Evolutionary conservation across 2,329 filamentous ascomycete genomes (phyloP).

Genomic region (Alternaria consortialis): DNA sequence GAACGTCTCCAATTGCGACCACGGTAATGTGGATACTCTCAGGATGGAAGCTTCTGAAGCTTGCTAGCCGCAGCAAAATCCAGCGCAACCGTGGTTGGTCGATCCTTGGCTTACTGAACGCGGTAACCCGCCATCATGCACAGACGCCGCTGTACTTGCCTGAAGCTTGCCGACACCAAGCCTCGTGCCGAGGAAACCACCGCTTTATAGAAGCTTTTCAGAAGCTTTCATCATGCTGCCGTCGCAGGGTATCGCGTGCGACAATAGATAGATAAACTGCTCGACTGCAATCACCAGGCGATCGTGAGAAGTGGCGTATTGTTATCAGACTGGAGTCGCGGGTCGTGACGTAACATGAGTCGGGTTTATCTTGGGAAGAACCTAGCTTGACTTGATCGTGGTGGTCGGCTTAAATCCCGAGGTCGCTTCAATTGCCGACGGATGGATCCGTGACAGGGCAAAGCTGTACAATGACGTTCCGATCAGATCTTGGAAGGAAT

Average conservation of each 20-base stretch:
- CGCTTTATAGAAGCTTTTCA: neutral
- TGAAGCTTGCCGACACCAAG: slow-evolving; percentile 3
- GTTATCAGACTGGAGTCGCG: too few relatives aligned
- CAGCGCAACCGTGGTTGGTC: neutral
- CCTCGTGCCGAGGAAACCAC: neutral
- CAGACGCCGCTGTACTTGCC: neutral
- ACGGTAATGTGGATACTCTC: neutral
- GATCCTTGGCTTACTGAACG: neutral
- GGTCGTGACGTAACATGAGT: neutral
- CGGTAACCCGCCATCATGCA: neutral
- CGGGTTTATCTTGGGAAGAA: neutral
- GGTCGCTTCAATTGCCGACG: neutral
- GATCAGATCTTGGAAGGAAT: neutral
- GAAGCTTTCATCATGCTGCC: neutral
- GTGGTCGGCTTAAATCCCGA: neutral
- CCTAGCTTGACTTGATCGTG: neutral
- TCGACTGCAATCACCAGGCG: neutral
- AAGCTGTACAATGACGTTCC: neutral
- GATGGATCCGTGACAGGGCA: neutral
- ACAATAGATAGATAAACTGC: too few relatives aligned
- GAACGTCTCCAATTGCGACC: neutral
- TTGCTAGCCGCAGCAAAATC: neutral
- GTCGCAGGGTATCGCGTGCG: neutral
- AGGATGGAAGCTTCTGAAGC: neutral
- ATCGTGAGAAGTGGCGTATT: neutral